Conservation (phyloP, 2,329 filamentous ascomycete species). For the Sclerotinia sclerotiorum region DNA sequence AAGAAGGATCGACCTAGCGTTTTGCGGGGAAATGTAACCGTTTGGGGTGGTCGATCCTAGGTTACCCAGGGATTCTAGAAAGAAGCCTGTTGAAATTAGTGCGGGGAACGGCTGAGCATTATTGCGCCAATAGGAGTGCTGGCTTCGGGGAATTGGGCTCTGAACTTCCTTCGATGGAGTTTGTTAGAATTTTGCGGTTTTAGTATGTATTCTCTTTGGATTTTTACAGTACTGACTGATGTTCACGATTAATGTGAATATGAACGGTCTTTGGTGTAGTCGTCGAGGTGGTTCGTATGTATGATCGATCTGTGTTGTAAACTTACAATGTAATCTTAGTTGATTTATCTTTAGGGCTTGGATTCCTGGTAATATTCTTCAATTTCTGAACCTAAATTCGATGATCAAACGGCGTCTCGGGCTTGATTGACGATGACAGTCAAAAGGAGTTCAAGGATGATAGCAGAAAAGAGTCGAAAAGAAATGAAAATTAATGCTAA, state of each 20-base stretch:
- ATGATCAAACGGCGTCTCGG: neutral
- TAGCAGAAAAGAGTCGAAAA: neutral
- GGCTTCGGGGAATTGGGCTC: too few relatives aligned
- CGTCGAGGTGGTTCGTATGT: too few relatives aligned
- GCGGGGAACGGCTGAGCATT: slow-evolving; percentile 26
- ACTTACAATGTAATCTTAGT: too few relatives aligned
- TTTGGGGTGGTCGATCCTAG: slow-evolving; percentile 6
- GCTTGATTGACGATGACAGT: neutral
- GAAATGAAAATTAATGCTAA: neutral
- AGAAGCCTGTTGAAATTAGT: neutral
- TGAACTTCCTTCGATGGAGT: neutral
- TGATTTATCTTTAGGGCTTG: too few relatives aligned
- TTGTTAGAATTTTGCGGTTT: neutral
- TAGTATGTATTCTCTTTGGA: neutral
- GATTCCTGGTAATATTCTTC: too few relatives aligned
- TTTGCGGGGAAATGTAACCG: neutral
- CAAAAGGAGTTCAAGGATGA: neutral
- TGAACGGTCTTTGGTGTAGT: too few relatives aligned
- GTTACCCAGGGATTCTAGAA: neutral
- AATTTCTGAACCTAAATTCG: too few relatives aligned
- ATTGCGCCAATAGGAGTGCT: slow-evolving; percentile 25
- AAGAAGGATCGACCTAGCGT: neutral
- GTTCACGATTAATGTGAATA: too few relatives aligned
- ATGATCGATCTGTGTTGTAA: too few relatives aligned
- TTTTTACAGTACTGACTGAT: neutral